These are phyloP conservation scores for Camellia oleifera DNA, from an alignment of 179 eudicot species.

Conservation along the genomic window DNA sequence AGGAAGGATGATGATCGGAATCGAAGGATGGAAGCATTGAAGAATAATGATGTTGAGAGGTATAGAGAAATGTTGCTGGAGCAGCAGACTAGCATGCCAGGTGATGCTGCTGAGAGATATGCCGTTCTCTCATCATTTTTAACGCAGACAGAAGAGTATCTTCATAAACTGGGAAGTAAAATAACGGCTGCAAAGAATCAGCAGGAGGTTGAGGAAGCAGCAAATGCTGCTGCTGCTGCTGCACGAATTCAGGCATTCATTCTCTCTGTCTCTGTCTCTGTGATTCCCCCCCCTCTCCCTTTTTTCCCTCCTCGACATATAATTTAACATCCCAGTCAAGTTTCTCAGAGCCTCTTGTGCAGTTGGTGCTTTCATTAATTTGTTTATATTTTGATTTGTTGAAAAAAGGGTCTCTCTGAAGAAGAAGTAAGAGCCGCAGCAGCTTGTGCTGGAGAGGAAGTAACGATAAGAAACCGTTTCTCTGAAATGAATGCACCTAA, in stretches of 20 bases:
- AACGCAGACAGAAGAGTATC: slow-evolving; percentile 91
- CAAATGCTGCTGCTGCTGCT: slow-evolving; percentile 81
- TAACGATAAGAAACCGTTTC: slow-evolving; percentile 90
- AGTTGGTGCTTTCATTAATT: neutral
- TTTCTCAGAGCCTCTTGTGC: slow-evolving; percentile 3
- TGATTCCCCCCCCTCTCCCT: neutral
- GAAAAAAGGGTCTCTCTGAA: slow-evolving; percentile 83
- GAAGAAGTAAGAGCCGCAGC: slow-evolving; percentile 97
- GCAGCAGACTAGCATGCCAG: slow-evolving; percentile 88
- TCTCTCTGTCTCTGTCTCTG: slow-evolving; percentile 14
- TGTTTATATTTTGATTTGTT: slow-evolving; percentile 2
- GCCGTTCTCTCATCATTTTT: slow-evolving; percentile 89
- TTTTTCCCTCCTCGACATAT: neutral
- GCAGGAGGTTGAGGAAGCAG: slow-evolving; percentile 98
- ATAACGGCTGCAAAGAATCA: slow-evolving; percentile 89
- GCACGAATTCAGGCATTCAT: slow-evolving; percentile 81
- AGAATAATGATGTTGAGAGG: slow-evolving; percentile 95
- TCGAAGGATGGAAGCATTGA: slow-evolving; percentile 96
- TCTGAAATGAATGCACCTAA: slow-evolving; percentile 97
- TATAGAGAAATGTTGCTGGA: slow-evolving; percentile 95
- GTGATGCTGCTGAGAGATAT: slow-evolving; percentile 95
- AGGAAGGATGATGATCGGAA: slow-evolving; percentile 85
- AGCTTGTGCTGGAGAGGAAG: slow-evolving; percentile 97
- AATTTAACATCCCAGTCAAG: neutral
- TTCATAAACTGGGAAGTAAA: slow-evolving; percentile 85